Evolutionary conservation across 1,139 yeast species (phyloP).

Genomic region (Candida tetrigidarum): DNA sequence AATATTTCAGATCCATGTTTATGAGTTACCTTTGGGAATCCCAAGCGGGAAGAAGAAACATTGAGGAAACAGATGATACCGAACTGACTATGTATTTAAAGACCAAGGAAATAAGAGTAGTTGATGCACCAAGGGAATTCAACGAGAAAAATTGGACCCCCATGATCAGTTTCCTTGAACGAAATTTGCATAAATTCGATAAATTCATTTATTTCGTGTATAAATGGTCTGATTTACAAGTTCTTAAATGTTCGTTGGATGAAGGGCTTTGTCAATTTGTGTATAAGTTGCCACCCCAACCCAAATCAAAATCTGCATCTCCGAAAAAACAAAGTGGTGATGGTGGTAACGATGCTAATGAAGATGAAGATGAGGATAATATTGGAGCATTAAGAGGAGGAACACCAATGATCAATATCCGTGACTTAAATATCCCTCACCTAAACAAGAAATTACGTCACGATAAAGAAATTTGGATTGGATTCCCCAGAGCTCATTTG

Average conservation of each 20-base stretch:
- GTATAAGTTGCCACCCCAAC: slow-evolving; percentile 23
- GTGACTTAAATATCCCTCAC: slow-evolving; percentile 9
- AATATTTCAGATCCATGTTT: slow-evolving; percentile 35
- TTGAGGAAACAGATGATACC: slow-evolving; percentile 25
- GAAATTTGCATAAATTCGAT: slow-evolving; percentile 21
- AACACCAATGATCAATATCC: slow-evolving; percentile 29
- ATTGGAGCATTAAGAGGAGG: slow-evolving; percentile 44
- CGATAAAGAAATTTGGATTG: slow-evolving; percentile 51
- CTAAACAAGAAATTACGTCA: slow-evolving; percentile 19
- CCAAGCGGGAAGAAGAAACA: slow-evolving; percentile 36
- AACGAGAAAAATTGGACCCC: slow-evolving; percentile 39
- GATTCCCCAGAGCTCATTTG: slow-evolving; percentile 54
- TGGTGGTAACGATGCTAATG: not conserved
- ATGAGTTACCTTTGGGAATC: slow-evolving; percentile 44
- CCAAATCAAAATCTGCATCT: slow-evolving; percentile 13
- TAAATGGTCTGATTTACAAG: slow-evolving; percentile 31
- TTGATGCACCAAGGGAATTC: slow-evolving; percentile 17
- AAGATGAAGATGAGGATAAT: slow-evolving; percentile 16
- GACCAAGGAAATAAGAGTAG: slow-evolving; percentile 31
- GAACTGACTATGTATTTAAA: slow-evolving; percentile 24
- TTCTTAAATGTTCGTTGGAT: slow-evolving; percentile 28
- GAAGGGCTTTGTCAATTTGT: slow-evolving; percentile 26
- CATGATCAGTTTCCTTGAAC: slow-evolving; percentile 24
- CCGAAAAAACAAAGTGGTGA: not conserved
- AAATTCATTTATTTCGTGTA: slow-evolving; percentile 23